Conservation (phyloP, 345 rosid genomes). For the Aurinia saxatilis region DNA sequence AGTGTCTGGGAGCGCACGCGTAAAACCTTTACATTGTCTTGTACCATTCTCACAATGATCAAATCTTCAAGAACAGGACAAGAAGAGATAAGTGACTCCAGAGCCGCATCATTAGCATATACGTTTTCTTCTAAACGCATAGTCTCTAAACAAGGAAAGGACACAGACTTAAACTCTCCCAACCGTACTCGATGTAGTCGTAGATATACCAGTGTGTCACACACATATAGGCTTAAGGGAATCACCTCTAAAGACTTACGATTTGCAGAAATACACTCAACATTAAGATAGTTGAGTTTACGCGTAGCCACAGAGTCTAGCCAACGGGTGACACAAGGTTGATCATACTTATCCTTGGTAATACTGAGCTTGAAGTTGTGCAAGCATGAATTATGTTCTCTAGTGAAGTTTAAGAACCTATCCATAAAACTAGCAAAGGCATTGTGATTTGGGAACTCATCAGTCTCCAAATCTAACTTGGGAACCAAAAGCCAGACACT, state of each 20-base stretch:
- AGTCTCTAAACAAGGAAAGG: conserved; percentile 1
- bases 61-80: too few relatives aligned
- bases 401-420: neutral
- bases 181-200: neutral
- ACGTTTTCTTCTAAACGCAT: neutral
- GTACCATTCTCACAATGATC: too few relatives aligned
- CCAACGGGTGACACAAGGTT: too few relatives aligned
- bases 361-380: conserved; percentile 7
- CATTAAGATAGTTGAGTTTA: too few relatives aligned
- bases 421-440: neutral
- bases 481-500: too few relatives aligned
- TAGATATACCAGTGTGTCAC: neutral
- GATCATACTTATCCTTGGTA: neutral
- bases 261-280: conserved; percentile 9
- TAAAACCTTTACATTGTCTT: too few relatives aligned
- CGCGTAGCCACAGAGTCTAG: too few relatives aligned
- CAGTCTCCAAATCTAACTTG: neutral
- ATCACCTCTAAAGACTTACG: conserved; percentile 10
- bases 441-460: neutral
- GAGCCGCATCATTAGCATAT: too few relatives aligned
- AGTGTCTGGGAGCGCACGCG: too few relatives aligned
- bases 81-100: too few relatives aligned
- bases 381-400: too few relatives aligned
- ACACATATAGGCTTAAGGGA: conserved; percentile 6
- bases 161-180: too few relatives aligned